Evolutionary conservation across 495 filamentous ascomycete species (phyloP), one percentile per base, ranked within the genome.

Genomic region (Talaromyces thailandensis): DNA sequence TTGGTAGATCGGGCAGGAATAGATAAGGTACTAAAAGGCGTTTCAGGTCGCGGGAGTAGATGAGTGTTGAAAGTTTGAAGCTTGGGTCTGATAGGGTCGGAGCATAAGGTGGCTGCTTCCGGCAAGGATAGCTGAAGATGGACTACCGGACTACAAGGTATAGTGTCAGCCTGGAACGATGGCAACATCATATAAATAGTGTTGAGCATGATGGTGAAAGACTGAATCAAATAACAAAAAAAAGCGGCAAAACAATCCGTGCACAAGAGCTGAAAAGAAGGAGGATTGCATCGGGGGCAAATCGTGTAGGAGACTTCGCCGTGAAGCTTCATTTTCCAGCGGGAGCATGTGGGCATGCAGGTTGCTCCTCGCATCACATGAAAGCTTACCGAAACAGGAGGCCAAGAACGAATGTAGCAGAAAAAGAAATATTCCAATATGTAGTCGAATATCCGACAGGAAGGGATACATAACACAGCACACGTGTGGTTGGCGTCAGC

Each of bases 51-150:
- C n/a, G 18, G 43, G 21, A 21, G 21, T 48, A 8, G 43, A 48
- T 48, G 16, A 7, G n/a, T 21, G 43, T 43, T 43, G 43, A 48
- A 48, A 48, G 43, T 48, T 53, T 24, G 50, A 53, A 53, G 50
- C 8, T 9, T 23, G 50, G 25, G 16, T 53, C 25, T 53, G 50
- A 53, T 53, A 53, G 8, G 50, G 12, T 53, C 50, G 50, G 23
- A 28, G 50, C 50, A 53, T 53, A 21, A 53, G 50, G 9, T 53
- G 50, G 50, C 50, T 53, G 50, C 50, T 53, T 53, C 50, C 50
- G 50, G 43, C 43, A 48, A 48, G 7, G 43, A 48, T 48, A 48
- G 43, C 43, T 48, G 43, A 48, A 48, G 43, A 21, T 48, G 43
- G 21, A 48, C 43, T 53, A 53, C 50, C 11, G 21, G 14, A 53